Conservation (phyloP, 2,329 filamentous ascomycete species). For the Talaromyces sp. region DNA sequence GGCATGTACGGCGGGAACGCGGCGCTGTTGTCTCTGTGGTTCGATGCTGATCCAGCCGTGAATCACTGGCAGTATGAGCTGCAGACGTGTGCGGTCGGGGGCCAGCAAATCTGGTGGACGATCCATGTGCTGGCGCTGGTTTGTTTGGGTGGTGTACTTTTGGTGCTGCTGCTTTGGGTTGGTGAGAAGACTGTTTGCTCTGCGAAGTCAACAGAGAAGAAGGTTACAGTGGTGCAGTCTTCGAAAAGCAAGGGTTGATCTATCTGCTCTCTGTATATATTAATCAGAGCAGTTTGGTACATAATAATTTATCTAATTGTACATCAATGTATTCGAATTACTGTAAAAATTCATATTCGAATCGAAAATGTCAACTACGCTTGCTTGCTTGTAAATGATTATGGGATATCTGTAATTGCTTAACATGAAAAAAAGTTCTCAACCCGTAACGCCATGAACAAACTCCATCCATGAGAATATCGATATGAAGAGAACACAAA, state of each 20-base stretch:
- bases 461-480: background rate
- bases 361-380: background rate
- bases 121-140: conserved; percentile 70
- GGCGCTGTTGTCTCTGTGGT: conserved; percentile 84
- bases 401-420: background rate
- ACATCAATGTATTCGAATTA: background rate
- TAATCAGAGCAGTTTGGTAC: background rate
- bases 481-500: background rate
- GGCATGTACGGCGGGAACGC: conserved; percentile 91
- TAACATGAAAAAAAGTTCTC: background rate
- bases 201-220: background rate
- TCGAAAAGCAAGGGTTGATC: background rate
- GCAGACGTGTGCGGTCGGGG: conserved; percentile 69
- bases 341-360: background rate
- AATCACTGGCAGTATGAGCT: conserved; percentile 83
- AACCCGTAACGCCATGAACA: background rate
- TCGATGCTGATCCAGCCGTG: conserved; percentile 54
- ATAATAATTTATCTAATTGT: background rate
- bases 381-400: background rate
- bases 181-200: background rate
- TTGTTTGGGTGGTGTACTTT: conserved; percentile 29
- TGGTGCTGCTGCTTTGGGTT: conserved; percentile 8
- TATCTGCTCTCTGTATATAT: background rate
- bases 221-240: background rate
- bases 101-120: conserved; percentile 92